Evolutionary conservation across 2,329 filamentous ascomycete species (phyloP), one percentile per base, ranked within the genome.

Genomic region (Grosmannia serpens): DNA sequence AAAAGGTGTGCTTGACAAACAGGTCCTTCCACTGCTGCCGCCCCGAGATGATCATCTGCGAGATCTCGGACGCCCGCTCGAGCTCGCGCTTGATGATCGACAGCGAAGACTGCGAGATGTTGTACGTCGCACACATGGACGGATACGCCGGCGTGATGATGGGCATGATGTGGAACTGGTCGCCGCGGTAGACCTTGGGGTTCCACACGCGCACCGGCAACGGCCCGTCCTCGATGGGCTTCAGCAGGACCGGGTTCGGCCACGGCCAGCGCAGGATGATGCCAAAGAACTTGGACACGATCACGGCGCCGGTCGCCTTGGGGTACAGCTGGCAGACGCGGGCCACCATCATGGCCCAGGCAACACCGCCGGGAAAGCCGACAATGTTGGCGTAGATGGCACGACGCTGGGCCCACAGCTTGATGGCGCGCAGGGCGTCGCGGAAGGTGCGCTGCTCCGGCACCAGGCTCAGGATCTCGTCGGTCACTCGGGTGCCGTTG

Each of bases 131-230:
- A 70, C 94, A 97, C 91, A 96, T 97, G 55, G 91, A 95, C 3
- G 94, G 94, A 70, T 96, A 97, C 1, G 94, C 91, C 1, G 94
- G 94, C 1, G 94, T 99, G 67, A 99, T 97, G 71, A 99, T 89
- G 31, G 94, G 94, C 94, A 99, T 99, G 56, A 96, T 77, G 71
- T 97, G 92, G 64, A 84, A 88, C 50, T 83, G 82, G 70, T 97
- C 94, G 58, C 83, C 82, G 61, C 84, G 84, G 70, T 95, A 95
- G 33, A 90, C 88, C 77, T 86, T 87, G 38, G 94, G 94, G 67
- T 99, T 97, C 92, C 94, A 99, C 59, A 96, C 87, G 66, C 89
- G 85, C 57, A 94, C 87, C 58, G 88, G 85, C 47, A 95, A 75
- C 24, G 87, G 85, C 0, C 88, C 88, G 63, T 87, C 87, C 69